Base-by-base conservation (phyloP, 2,329 filamentous ascomycete genomes). In the Penicillium occitanis region DNA sequence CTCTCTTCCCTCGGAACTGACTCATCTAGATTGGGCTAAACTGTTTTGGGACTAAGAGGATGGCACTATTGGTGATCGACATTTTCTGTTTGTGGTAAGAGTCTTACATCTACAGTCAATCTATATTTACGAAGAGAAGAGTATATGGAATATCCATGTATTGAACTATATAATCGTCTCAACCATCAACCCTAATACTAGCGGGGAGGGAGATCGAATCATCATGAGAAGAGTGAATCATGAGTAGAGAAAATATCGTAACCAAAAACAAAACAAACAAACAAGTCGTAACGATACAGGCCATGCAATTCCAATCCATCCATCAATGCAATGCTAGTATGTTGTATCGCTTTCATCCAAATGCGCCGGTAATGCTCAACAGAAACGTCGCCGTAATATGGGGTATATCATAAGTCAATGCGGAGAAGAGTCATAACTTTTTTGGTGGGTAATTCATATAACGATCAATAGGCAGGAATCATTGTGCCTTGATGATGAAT, bases 381-480 rank as follows among this genome's bases (percentile, higher is more conserved):
- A 50, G 40, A 63, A 25, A 37, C 17, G 50, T 58, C 62, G 62
- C 62, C n/a, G 19, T 57, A 17, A 13, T 44, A 40, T 40, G 40
- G 57, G 62, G 51, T 64, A 64, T 63, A 63, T 63, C 46, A 63
- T 63, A 63, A 53, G 53, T 63, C 48, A 40, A 62, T 65, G 48
- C 30, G 30, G 30, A 14, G 48, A 55, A 58, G 28, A 61, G 50
- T 40, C 37, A 51, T 51, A 55, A 64, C 51, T 55, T 61, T 66
- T 63, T 42, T 53, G n/a, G 48, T 25, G 25, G 25, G 25, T 25
- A 44, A 10, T 25, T 19, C 59, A 13, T 65, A 48, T 19, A 17
- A 3, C 40, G 35, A 61, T 61, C 73, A 85, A 70, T 81, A 85
- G 60, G 83, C 82, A 71, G 82, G 79, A 72, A 85, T 82, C 69